Percentiles rank a stretch among this genome's conserved stretches.
Evolutionary conservation across 2,329 filamentous ascomycete genomes (phyloP).

Genomic region (Pseudohalonectria lignicola): DNA sequence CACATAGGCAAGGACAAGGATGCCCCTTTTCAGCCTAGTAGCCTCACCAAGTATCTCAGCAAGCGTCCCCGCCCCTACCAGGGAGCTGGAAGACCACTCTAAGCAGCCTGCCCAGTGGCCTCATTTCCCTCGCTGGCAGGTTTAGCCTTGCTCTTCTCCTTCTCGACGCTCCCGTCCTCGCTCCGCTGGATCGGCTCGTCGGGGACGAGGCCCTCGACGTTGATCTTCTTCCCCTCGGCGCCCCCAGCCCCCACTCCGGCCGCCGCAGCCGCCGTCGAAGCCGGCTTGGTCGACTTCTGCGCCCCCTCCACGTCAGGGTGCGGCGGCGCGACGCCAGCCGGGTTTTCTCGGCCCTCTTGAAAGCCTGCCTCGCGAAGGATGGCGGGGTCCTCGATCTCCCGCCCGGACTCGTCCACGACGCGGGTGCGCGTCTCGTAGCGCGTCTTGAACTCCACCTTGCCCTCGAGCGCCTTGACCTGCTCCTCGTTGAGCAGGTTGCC

Average conservation of each 20-base stretch:
- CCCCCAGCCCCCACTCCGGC: too few relatives aligned
- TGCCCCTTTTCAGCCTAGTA: too few relatives aligned
- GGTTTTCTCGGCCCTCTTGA: slow-evolving; percentile 16
- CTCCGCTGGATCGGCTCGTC: slow-evolving; percentile 33
- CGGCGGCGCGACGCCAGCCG: slow-evolving; percentile 37
- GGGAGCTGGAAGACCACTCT: neutral
- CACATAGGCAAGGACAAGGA: too few relatives aligned
- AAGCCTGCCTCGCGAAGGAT: slow-evolving; percentile 6
- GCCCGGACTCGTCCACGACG: slow-evolving; percentile 68
- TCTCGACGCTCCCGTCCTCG: slow-evolving; percentile 48
- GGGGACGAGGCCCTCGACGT: slow-evolving; percentile 18
- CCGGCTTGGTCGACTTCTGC: slow-evolving; percentile 42
- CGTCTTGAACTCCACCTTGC: slow-evolving; percentile 92
- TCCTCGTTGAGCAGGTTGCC: slow-evolving; percentile 80
- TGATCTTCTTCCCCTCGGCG: slow-evolving; percentile 7
- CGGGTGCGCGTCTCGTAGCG: slow-evolving; percentile 91
- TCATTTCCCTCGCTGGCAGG: slow-evolving; percentile 53
- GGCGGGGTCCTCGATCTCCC: slow-evolving; percentile 50
- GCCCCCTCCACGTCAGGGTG: slow-evolving; percentile 51
- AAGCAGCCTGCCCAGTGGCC: slow-evolving; percentile 19
- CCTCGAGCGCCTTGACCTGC: slow-evolving; percentile 73
- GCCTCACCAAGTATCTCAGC: neutral
- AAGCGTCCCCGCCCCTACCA: too few relatives aligned
- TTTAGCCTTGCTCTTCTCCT: slow-evolving; percentile 43
- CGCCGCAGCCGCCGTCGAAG: too few relatives aligned